A percentile compares a stretch with the other conserved stretches of the same genome.
phyloP scores from a whole-genome alignment of 2,329 filamentous ascomycete genomes.

The Balansia obtecta region DNA sequence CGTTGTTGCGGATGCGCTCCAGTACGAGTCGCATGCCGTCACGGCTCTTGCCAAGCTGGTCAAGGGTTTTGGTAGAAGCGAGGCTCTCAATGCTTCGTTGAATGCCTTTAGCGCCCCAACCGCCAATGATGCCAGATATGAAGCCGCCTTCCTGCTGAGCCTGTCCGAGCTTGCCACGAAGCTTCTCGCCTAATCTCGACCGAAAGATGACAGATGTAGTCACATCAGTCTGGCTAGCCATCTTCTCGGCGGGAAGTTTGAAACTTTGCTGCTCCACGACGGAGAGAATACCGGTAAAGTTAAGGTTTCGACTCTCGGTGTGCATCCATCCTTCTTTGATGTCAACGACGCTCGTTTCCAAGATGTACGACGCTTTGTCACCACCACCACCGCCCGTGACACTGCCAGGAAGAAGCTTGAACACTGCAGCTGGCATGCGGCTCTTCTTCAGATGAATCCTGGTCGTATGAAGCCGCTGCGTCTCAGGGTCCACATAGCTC shows the following conservation, averaged over 20 bases:
- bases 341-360: slow-evolving; percentile 70
- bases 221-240: slow-evolving; percentile 45
- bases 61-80: slow-evolving; percentile 63
- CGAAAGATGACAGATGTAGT: slow-evolving; percentile 63
- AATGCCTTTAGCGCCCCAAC: slow-evolving; percentile 58
- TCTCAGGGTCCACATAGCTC: slow-evolving; percentile 57
- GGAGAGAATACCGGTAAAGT: slow-evolving; percentile 69
- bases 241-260: slow-evolving; percentile 24
- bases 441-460: slow-evolving; percentile 75
- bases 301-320: slow-evolving; percentile 68
- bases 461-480: slow-evolving; percentile 63
- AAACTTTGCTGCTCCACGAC: slow-evolving; percentile 69
- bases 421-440: slow-evolving; percentile 59
- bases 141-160: slow-evolving; percentile 36
- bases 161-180: slow-evolving; percentile 41
- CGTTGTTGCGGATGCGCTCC: slow-evolving; percentile 50
- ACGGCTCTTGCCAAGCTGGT: slow-evolving; percentile 67
- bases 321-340: slow-evolving; percentile 73
- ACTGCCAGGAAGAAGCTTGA: slow-evolving; percentile 62
- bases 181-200: slow-evolving; percentile 58
- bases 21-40: slow-evolving; percentile 77
- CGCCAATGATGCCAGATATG: slow-evolving; percentile 34
- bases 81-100: slow-evolving; percentile 71
- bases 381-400: slow-evolving; percentile 50
- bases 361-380: slow-evolving; percentile 65